phyloP scores from a whole-genome alignment of 495 filamentous ascomycete species.

The Penicillium atrosanguineum region DNA sequence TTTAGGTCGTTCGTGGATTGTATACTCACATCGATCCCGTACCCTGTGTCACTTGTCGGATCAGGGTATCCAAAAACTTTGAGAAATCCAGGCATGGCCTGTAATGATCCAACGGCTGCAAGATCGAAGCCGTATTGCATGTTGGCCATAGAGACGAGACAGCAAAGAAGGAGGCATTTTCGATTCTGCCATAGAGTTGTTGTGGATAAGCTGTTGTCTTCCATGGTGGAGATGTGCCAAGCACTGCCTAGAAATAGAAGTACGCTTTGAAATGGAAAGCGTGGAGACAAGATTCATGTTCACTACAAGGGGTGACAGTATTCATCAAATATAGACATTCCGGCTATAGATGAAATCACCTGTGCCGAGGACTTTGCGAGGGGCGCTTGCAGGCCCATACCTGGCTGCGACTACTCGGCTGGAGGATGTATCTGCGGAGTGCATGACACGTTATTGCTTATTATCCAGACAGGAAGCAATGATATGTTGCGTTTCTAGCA shows the following conservation, averaged over 20 bases:
- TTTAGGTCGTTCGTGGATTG: background rate
- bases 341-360: background rate
- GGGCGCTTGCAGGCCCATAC: background rate
- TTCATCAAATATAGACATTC: background rate
- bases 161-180: conserved; percentile 15
- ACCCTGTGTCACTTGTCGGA: conserved; percentile 9
- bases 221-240: background rate
- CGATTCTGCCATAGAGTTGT: conserved; percentile 19
- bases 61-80: conserved; percentile 18
- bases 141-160: conserved; percentile 15
- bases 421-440: background rate
- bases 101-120: conserved; percentile 13
- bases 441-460: background rate
- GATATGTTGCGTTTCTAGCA: background rate
- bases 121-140: conserved; percentile 23
- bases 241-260: background rate
- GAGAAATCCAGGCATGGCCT: conserved; percentile 19
- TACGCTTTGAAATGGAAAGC: no score
- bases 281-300: no score
- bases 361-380: conserved; percentile 1
- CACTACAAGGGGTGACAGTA: background rate
- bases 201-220: conserved; percentile 8
- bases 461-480: background rate
- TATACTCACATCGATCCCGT: conserved; percentile 15
- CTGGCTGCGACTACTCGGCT: background rate